Evolutionary conservation across 495 filamentous ascomycete genomes (phyloP).

Genomic region (Penicillium egyptiacum): DNA sequence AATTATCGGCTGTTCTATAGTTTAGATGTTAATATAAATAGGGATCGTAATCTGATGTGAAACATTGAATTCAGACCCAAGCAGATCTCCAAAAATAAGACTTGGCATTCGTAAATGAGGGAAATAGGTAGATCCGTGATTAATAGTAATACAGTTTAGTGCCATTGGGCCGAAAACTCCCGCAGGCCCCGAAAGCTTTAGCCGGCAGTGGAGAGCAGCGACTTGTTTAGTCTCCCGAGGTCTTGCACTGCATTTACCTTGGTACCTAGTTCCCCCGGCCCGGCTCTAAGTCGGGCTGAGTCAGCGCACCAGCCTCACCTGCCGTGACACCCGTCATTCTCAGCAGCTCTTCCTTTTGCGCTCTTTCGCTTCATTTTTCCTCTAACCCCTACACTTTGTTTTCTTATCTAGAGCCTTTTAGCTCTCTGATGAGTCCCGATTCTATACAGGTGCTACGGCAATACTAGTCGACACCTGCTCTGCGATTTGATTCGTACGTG

Average conservation of each 20-base stretch:
- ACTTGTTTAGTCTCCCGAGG: conserved; percentile 4
- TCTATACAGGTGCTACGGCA: conserved; percentile 49
- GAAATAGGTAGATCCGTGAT: not conserved
- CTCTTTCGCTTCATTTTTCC: conserved; percentile 18
- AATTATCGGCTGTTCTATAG: conserved; percentile 5
- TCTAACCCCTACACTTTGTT: conserved; percentile 18
- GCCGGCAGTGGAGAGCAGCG: conserved; percentile 20
- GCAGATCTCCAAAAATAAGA: not conserved
- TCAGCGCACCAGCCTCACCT: conserved; percentile 30
- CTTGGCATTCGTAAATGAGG: not conserved
- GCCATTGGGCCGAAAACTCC: conserved; percentile 32
- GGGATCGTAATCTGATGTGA: not conserved
- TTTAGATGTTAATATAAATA: conserved; percentile 10
- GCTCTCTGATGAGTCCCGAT: conserved; percentile 50
- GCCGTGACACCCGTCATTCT: conserved; percentile 24
- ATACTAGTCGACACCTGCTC: conserved; percentile 48
- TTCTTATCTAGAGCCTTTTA: conserved; percentile 34
- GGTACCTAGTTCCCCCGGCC: no score
- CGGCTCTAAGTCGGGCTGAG: conserved; percentile 29
- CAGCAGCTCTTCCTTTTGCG: conserved; percentile 20
- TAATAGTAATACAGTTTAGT: conserved; percentile 17
- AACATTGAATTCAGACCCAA: not conserved
- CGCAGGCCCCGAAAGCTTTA: conserved; percentile 26
- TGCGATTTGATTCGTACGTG: conserved; percentile 23
- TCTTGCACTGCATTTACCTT: no score